Conservation (phyloP, 108 stramenopile genomes). For the Skeletonema grethae region DNA sequence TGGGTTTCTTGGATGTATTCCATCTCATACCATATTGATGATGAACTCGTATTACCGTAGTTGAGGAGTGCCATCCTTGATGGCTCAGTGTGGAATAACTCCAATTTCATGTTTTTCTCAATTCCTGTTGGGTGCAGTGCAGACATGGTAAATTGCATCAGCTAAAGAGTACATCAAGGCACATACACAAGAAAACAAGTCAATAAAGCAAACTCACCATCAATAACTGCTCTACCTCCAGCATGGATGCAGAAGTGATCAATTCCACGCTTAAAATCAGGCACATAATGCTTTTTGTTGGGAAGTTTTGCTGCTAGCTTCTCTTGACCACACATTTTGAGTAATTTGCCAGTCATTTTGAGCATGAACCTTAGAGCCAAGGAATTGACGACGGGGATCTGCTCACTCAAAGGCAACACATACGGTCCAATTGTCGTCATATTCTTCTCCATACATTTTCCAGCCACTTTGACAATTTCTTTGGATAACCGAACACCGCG, state of each 20-base stretch:
- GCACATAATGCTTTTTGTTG: conserved; percentile 83
- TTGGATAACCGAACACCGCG: conserved; percentile 94
- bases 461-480: conserved; percentile 97
- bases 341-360: conserved; percentile 55
- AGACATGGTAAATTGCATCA: not conserved
- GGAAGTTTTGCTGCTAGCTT: conserved; percentile 63
- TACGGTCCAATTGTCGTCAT: conserved; percentile 93
- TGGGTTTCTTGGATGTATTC: conserved; percentile 94
- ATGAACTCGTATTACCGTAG: conserved; percentile 96
- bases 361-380: conserved; percentile 55
- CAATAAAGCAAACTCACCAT: conserved; percentile 65
- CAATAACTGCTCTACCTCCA: conserved; percentile 95
- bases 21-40: conserved; percentile 98
- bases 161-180: conserved; percentile 6
- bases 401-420: conserved; percentile 93
- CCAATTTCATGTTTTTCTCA: conserved; percentile 96
- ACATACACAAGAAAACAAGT: not conserved
- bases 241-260: conserved; percentile 99
- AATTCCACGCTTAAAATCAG: conserved; percentile 97
- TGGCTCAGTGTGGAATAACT: conserved; percentile 91
- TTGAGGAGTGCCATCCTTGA: conserved; percentile 90
- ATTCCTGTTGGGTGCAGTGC: conserved; percentile 62
- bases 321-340: conserved; percentile 49
- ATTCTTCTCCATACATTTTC: conserved; percentile 97
- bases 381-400: conserved; percentile 79